phyloP scores from a whole-genome alignment of 495 filamentous ascomycete genomes.

The Xylaria telfairii region DNA sequence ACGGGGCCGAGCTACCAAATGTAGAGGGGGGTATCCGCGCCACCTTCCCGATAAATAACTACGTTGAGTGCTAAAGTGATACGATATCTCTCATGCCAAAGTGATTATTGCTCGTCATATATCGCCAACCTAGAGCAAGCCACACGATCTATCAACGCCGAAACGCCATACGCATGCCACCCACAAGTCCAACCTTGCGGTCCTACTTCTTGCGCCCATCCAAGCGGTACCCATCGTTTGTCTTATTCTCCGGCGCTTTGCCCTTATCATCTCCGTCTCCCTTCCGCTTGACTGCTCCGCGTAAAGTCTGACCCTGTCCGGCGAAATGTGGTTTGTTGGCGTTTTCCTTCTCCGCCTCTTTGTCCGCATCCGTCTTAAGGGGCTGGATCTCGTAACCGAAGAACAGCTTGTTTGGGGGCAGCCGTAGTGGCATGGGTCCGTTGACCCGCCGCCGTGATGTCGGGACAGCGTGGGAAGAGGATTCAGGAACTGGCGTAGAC shows the following conservation, averaged over 20 bases:
- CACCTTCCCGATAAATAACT: neutral
- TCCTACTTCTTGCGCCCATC: conserved; percentile 42
- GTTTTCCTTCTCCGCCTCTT: conserved; percentile 66
- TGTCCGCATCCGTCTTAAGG: conserved; percentile 78
- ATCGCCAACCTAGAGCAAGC: neutral
- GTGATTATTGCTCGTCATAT: conserved; percentile 7
- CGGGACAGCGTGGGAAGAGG: conserved; percentile 60
- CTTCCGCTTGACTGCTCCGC: conserved; percentile 67
- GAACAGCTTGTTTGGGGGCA: conserved; percentile 90
- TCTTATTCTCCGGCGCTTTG: conserved; percentile 44
- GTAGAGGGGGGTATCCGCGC: neutral
- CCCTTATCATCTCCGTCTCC: conserved; percentile 44
- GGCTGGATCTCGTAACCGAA: conserved; percentile 94
- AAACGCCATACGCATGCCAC: conserved; percentile 25
- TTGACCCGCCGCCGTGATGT: conserved; percentile 63
- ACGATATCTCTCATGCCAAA: neutral
- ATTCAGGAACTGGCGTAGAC: conserved; percentile 76
- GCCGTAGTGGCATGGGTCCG: conserved; percentile 82
- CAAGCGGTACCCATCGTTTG: conserved; percentile 43
- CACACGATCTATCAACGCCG: conserved; percentile 18
- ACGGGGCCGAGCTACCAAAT: neutral
- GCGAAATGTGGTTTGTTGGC: conserved; percentile 76
- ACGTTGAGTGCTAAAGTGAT: neutral
- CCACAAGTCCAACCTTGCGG: neutral
- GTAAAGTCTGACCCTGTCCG: conserved; percentile 87